These are phyloP conservation scores for Hortaea werneckii DNA, from an alignment of 2,329 filamentous ascomycete genomes.

Conservation along the genomic window DNA sequence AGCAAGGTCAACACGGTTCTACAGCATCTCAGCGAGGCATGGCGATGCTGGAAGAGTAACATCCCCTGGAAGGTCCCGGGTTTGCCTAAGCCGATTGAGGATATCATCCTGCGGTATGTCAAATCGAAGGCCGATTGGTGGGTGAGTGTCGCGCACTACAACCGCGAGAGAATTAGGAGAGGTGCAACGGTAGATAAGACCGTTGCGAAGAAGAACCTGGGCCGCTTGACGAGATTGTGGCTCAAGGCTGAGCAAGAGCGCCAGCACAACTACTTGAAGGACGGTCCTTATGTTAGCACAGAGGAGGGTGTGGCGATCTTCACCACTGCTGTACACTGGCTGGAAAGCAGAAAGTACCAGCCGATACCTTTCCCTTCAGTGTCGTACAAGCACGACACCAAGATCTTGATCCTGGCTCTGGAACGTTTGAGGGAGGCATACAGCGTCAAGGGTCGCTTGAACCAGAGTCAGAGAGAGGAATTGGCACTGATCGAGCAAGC, in stretches of 20 bases:
- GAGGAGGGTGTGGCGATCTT: slow-evolving; percentile 98
- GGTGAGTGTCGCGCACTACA: slow-evolving; percentile 98
- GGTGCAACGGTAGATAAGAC: slow-evolving; percentile 98
- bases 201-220: slow-evolving; percentile 97
- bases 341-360: slow-evolving; percentile 95
- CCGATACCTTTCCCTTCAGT: slow-evolving; percentile 98
- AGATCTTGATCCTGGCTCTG: slow-evolving; percentile 90
- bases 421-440: slow-evolving; percentile 91
- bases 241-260: slow-evolving; percentile 96
- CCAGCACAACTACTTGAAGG: slow-evolving; percentile 99
- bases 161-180: slow-evolving; percentile 89
- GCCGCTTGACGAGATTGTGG: slow-evolving; percentile 88
- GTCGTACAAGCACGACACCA: slow-evolving; percentile 98
- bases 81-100: slow-evolving; percentile 91
- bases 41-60: slow-evolving; percentile 99
- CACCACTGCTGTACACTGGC: slow-evolving; percentile 96
- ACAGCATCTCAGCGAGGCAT: slow-evolving; percentile 94
- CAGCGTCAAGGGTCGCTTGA: slow-evolving; percentile 91
- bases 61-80: slow-evolving; percentile 99
- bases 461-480: slow-evolving; percentile 96
- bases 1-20: slow-evolving; percentile 98
- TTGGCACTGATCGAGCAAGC: slow-evolving; percentile 94
- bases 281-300: slow-evolving; percentile 94
- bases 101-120: slow-evolving; percentile 95
- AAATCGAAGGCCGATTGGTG: slow-evolving; percentile 99